These are phyloP conservation scores for Dichomitus squalens DNA, from an alignment of 1,284 basidiomycete species.

Conservation along the genomic window DNA sequence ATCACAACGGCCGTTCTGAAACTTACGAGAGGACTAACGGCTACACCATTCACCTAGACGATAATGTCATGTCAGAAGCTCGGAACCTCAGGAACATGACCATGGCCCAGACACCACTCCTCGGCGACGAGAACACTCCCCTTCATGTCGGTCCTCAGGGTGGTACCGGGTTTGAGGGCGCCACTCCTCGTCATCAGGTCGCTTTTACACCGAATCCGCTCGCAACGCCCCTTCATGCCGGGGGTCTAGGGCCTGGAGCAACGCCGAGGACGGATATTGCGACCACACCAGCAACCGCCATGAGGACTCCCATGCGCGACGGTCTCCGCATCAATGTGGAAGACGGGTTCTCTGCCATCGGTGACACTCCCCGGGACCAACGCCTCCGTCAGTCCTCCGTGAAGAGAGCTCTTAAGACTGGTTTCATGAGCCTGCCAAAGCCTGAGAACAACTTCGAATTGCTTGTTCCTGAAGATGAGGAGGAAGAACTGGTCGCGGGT, in stretches of 20 bases:
- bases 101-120: constrained; percentile 88
- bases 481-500: constrained; percentile 48
- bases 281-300: constrained; percentile 64
- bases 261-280: constrained; percentile 60
- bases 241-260: constrained; percentile 50
- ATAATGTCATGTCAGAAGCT: constrained; percentile 93
- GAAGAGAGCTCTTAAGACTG: constrained; percentile 76
- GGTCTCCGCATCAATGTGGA: constrained; percentile 86
- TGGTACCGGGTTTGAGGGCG: constrained; percentile 89
- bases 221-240: constrained; percentile 74
- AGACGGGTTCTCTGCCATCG: constrained; percentile 54
- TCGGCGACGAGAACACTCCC: constrained; percentile 97
- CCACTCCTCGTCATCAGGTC: constrained; percentile 86
- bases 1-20: not conserved
- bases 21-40: not conserved
- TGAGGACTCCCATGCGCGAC: constrained; percentile 92
- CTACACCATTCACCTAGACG: constrained; percentile 52
- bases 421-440: constrained; percentile 85
- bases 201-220: constrained; percentile 96
- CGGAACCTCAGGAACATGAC: constrained; percentile 94
- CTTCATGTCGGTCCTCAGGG: constrained; percentile 71
- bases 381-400: constrained; percentile 63
- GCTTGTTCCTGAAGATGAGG: constrained; percentile 87
- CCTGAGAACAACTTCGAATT: constrained; percentile 99
- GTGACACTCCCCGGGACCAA: constrained; percentile 78